Evolutionary conservation across 2,329 filamentous ascomycete species (phyloP).

Genomic region (Helminthosporium solani): DNA sequence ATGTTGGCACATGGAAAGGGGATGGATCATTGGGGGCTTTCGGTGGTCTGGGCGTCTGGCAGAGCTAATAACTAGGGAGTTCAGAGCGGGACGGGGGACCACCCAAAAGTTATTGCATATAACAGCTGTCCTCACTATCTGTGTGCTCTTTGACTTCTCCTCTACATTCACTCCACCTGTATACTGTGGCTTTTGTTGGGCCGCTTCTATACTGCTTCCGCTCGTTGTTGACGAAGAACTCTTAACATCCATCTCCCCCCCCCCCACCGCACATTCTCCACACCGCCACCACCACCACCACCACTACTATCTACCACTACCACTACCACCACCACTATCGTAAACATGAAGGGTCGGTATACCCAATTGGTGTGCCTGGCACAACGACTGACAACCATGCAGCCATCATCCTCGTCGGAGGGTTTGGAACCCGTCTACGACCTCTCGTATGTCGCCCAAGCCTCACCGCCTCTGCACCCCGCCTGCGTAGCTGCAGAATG

Average conservation of each 20-base stretch:
- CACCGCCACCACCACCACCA: constrained; percentile 18
- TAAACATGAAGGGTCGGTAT: constrained; percentile 43
- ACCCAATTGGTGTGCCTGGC: constrained; percentile 7
- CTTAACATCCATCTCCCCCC: constrained; percentile 15
- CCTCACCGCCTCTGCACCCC: constrained; percentile 24
- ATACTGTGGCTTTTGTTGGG: constrained; percentile 6
- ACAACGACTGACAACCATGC: constrained; percentile 9
- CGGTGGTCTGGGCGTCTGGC: constrained; percentile 10
- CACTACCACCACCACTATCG: constrained; percentile 11
- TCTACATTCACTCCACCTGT: constrained; percentile 13
- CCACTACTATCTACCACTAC: too few relatives aligned
- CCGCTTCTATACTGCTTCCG: constrained; percentile 6
- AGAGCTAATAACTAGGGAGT: constrained; percentile 34
- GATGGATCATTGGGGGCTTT: constrained; percentile 4
- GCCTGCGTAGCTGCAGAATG: constrained; percentile 14
- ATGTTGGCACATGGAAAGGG: background rate
- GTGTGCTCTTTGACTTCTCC: constrained; percentile 19
- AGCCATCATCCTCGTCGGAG: constrained; percentile 99
- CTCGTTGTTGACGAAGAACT: constrained; percentile 16
- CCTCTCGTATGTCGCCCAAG: constrained; percentile 67
- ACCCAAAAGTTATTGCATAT: constrained; percentile 9
- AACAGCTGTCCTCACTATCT: constrained; percentile 28
- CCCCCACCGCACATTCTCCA: constrained; percentile 1
- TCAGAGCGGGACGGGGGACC: constrained; percentile 9
- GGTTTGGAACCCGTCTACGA: constrained; percentile 95